Conservation (phyloP, 208 protist genomes). For the Leishmania mexicana region DNA sequence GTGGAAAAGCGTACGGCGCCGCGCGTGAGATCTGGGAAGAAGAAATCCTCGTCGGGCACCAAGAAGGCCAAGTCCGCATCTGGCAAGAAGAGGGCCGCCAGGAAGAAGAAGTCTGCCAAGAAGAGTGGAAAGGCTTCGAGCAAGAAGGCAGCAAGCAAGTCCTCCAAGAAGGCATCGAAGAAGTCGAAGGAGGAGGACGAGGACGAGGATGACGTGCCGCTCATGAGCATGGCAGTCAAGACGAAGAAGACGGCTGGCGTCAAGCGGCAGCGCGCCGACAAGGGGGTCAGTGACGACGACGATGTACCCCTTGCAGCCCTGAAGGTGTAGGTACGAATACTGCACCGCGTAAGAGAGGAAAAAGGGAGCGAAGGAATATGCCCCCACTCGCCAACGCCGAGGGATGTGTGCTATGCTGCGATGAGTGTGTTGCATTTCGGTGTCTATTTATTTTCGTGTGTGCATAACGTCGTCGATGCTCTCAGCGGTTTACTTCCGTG, state of each 20-base stretch:
- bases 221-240: slow-evolving; percentile 25
- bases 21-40: slow-evolving; percentile 32
- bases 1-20: slow-evolving; percentile 65
- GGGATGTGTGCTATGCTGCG: neutral
- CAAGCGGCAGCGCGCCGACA: slow-evolving; percentile 37
- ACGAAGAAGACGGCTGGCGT: slow-evolving; percentile 24
- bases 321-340: slow-evolving; percentile 8
- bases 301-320: slow-evolving; percentile 68
- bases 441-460: neutral
- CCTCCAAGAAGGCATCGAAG: slow-evolving; percentile 24
- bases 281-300: slow-evolving; percentile 60
- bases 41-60: slow-evolving; percentile 27
- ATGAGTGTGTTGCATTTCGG: neutral
- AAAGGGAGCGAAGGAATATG: neutral
- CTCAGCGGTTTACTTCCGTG: neutral
- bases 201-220: slow-evolving; percentile 29
- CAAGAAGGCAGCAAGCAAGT: slow-evolving; percentile 46
- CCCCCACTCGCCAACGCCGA: neutral
- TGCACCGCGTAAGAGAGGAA: neutral
- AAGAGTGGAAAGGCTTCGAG: slow-evolving; percentile 41
- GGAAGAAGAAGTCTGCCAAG: slow-evolving; percentile 44
- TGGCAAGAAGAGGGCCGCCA: slow-evolving; percentile 21
- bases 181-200: slow-evolving; percentile 33
- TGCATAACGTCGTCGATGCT: neutral
- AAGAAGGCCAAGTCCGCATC: slow-evolving; percentile 45